phyloP scores from a whole-genome alignment of 352 stramenopile species.

The Pythium sp. region DNA sequence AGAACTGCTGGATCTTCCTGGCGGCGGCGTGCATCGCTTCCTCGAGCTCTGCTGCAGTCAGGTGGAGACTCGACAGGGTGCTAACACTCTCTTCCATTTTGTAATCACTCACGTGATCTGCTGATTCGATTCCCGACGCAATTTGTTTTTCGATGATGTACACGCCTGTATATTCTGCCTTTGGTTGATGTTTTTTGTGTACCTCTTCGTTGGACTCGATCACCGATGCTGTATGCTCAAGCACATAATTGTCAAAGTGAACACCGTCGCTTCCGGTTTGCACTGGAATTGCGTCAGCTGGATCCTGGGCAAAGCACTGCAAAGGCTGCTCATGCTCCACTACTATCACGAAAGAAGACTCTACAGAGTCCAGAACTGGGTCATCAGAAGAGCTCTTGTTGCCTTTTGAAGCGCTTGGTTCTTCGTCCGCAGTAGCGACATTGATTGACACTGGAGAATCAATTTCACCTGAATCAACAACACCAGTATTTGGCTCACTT shows the following conservation, averaged over 20 bases:
- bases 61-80: not conserved
- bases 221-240: not conserved
- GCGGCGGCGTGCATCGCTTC: slow-evolving; percentile 17
- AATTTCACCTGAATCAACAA: not conserved
- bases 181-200: not conserved
- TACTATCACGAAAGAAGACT: not conserved
- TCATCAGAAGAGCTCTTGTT: not conserved
- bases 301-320: not conserved
- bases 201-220: not conserved
- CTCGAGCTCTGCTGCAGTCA: slow-evolving; percentile 8
- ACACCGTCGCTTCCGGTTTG: not conserved
- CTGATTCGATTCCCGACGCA: slow-evolving; percentile 7
- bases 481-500: not conserved
- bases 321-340: not conserved
- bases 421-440: not conserved
- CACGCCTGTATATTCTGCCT: not conserved
- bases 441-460: not conserved
- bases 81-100: not conserved
- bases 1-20: slow-evolving; percentile 22
- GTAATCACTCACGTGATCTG: not conserved
- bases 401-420: not conserved
- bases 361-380: not conserved
- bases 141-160: slow-evolving; percentile 3
- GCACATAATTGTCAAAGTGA: not conserved
- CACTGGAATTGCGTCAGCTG: not conserved